phyloP scores from a whole-genome alignment of 1,284 basidiomycete genomes.

The Sanguinoderma infundibulare region DNA sequence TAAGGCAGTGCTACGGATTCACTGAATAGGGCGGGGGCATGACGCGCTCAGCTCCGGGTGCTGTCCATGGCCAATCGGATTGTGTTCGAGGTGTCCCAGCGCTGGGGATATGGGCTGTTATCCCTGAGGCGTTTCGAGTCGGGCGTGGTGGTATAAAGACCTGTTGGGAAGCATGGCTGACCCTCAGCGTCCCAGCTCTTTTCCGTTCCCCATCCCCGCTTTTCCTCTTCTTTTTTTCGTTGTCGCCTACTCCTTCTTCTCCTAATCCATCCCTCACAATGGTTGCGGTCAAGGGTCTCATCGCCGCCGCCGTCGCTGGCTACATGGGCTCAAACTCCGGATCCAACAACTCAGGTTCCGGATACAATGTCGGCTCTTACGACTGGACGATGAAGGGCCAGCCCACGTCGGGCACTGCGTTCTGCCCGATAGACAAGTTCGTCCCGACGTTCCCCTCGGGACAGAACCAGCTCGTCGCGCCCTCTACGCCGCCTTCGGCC shows the following conservation, averaged over 20 bases:
- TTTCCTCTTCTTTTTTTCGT: background rate
- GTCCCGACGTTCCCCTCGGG: constrained; percentile 28
- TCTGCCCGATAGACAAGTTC: constrained; percentile 30
- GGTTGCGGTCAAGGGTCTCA: constrained; percentile 20
- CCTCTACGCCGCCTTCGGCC: constrained; percentile 37
- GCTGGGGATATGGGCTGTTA: background rate
- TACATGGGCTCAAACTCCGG: background rate
- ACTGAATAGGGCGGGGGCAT: background rate
- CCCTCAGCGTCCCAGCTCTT: constrained; percentile 14
- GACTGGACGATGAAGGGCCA: background rate
- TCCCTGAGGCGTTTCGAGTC: background rate
- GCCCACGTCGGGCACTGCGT: background rate
- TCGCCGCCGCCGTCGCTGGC: constrained; percentile 12
- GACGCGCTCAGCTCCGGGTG: background rate
- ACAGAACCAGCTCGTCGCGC: constrained; percentile 32
- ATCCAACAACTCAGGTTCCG: background rate
- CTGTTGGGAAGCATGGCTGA: too few species aligned
- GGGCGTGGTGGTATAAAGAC: constrained; percentile 11
- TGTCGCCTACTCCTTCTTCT: background rate
- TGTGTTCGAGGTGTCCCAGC: background rate
- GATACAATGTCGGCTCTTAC: background rate
- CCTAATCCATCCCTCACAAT: background rate
- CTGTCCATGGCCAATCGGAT: background rate
- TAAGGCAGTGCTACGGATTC: too few species aligned
- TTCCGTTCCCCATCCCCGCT: background rate